These are phyloP conservation scores for Pleomassaria siparia DNA, from an alignment of 2,329 filamentous ascomycete genomes.

Conservation along the genomic window DNA sequence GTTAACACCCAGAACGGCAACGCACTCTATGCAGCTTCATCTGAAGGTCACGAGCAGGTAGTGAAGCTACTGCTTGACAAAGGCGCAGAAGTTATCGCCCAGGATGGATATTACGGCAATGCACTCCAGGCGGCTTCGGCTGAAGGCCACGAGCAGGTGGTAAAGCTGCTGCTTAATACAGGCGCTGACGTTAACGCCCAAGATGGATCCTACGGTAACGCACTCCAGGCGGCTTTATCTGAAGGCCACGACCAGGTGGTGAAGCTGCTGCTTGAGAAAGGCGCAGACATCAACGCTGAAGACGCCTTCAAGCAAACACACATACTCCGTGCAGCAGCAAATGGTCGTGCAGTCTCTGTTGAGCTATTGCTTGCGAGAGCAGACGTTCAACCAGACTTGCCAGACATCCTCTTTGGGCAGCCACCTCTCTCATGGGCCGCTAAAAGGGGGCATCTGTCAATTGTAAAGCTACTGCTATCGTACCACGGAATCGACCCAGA, in stretches of 20 bases:
- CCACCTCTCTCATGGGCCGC: too few relatives aligned
- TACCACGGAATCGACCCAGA: too few relatives aligned
- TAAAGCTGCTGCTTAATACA: slow-evolving; percentile 1
- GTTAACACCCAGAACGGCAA: slow-evolving; percentile 1
- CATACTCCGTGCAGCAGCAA: too few relatives aligned
- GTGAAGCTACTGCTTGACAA: background rate
- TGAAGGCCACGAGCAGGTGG: background rate
- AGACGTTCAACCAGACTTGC: too few relatives aligned
- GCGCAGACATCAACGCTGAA: too few relatives aligned
- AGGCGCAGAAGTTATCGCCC: slow-evolving; percentile 3
- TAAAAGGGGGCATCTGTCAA: too few relatives aligned
- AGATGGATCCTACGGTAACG: background rate
- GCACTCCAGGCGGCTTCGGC: slow-evolving; percentile 3
- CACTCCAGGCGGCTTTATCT: background rate
- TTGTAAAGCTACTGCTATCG: too few relatives aligned
- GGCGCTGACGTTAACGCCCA: background rate
- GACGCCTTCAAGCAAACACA: too few relatives aligned
- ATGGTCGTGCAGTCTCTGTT: too few relatives aligned
- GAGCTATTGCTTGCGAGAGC: too few relatives aligned
- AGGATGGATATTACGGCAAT: background rate
- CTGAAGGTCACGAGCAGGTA: background rate
- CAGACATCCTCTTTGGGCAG: too few relatives aligned
- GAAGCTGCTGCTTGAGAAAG: background rate
- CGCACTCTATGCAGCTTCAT: slow-evolving; percentile 5
- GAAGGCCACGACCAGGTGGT: background rate